These are phyloP conservation scores for Cryphonectria parasitica DNA, from an alignment of 2,329 filamentous ascomycete species.

Conservation along the genomic window DNA sequence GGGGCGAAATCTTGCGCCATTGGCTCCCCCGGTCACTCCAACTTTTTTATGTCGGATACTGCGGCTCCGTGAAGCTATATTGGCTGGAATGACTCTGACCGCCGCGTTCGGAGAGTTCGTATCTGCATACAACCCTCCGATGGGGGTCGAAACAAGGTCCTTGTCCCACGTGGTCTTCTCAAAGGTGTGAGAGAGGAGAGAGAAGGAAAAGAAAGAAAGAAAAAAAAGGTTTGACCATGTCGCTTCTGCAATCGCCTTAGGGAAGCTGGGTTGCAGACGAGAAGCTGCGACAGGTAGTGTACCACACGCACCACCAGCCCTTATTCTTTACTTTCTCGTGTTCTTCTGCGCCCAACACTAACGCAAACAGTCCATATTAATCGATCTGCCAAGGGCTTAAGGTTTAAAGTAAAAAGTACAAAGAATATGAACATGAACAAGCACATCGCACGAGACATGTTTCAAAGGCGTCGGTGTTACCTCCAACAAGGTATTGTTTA, in stretches of 20 bases:
- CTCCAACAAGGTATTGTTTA: not conserved
- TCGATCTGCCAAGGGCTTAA: too few relatives aligned
- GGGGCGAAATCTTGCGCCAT: not conserved
- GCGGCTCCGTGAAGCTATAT: constrained; percentile 3
- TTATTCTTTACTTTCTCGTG: too few relatives aligned
- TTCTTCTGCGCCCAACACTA: too few relatives aligned
- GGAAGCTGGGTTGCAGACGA: not conserved
- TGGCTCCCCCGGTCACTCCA: not conserved
- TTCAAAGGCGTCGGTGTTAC: not conserved
- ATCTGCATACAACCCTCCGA: not conserved
- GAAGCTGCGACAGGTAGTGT: not conserved
- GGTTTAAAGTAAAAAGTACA: too few relatives aligned
- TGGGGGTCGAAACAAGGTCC: not conserved
- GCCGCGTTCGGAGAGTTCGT: not conserved
- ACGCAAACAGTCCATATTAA: too few relatives aligned
- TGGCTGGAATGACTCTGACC: constrained; percentile 1
- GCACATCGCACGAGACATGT: constrained; percentile 1
- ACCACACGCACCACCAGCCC: not conserved
- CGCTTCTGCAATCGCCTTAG: not conserved
- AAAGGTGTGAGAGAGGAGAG: too few relatives aligned
- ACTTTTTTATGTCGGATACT: constrained; percentile 1
- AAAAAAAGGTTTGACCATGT: too few relatives aligned
- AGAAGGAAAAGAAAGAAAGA: too few relatives aligned
- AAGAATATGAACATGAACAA: not conserved
- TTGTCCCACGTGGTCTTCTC: not conserved